These are phyloP conservation scores for Leersia perrieri DNA, from an alignment of 176 grass and related monocot genomes.

Conservation along the genomic window DNA sequence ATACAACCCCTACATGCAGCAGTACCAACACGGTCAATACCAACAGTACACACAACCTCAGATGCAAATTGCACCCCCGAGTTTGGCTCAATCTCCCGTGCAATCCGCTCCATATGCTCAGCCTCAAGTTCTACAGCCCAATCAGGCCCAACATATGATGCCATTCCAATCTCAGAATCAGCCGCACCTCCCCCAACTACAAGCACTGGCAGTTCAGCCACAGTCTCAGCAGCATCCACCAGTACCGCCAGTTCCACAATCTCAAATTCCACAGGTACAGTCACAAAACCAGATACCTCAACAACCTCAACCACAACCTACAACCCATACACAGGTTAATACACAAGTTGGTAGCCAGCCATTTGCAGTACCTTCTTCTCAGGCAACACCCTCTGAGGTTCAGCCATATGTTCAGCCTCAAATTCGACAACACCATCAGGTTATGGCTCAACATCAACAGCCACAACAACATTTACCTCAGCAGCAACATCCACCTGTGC, in stretches of 20 bases:
- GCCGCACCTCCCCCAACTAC: conserved; percentile 29
- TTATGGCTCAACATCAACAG: conserved; percentile 40
- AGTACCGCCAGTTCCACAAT: conserved; percentile 48
- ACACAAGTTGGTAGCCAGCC: conserved; percentile 47
- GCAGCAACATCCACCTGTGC: conserved; percentile 45
- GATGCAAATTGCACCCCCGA: conserved; percentile 39
- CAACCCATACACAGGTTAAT: conserved; percentile 31
- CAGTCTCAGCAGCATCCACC: conserved; percentile 49
- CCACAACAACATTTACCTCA: conserved; percentile 42
- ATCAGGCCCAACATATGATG: conserved; percentile 32
- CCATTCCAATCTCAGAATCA: conserved; percentile 40
- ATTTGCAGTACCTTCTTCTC: conserved; percentile 44
- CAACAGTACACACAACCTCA: conserved; percentile 66
- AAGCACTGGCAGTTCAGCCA: conserved; percentile 33
- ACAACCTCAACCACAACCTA: conserved; percentile 34
- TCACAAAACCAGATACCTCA: conserved; percentile 43
- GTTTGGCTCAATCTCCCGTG: conserved; percentile 38
- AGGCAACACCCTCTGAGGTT: conserved; percentile 28
- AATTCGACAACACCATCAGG: conserved; percentile 39
- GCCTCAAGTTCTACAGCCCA: conserved; percentile 40
- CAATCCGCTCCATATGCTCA: conserved; percentile 54
- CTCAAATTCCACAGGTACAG: conserved; percentile 46
- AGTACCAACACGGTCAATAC: conserved; percentile 79
- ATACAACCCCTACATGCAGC: conserved; percentile 70
- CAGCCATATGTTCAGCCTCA: conserved; percentile 42